Percentiles rank a stretch among this genome's conserved stretches.
Conservation (phyloP, 148 eudicot genomes). For the Suaeda aralocaspica region DNA sequence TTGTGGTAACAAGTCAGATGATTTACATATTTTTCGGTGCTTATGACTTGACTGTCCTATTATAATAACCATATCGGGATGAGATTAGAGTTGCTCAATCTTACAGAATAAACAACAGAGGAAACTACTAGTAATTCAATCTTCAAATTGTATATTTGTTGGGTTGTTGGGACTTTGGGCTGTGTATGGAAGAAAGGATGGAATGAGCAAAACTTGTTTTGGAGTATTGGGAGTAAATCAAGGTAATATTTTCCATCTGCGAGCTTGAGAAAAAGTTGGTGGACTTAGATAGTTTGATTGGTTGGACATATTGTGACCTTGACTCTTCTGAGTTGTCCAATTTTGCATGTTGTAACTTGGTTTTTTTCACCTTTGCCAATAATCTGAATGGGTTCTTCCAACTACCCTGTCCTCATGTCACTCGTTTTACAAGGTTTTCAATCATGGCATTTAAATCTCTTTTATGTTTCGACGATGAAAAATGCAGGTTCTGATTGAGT, state of each 20-base stretch:
- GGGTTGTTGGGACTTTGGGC: not conserved
- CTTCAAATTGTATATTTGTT: not conserved
- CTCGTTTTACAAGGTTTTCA: not conserved
- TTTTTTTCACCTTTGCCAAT: not conserved
- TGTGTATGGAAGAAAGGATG: not conserved
- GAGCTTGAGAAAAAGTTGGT: not conserved
- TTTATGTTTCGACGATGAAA: conserved; percentile 6
- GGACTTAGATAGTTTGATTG: not conserved
- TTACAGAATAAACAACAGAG: not conserved
- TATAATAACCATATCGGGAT: too few relatives aligned
- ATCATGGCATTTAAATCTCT: not conserved
- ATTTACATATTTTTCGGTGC: not conserved
- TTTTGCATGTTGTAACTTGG: not conserved
- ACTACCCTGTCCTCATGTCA: too few relatives aligned
- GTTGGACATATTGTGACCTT: conserved; percentile 1
- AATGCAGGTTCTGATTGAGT: conserved; percentile 49
- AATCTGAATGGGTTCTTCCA: not conserved
- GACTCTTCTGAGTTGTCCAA: not conserved
- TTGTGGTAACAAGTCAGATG: not conserved
- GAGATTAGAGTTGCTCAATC: not conserved
- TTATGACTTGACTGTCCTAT: not conserved
- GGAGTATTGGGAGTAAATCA: not conserved
- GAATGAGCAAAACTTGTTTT: not conserved
- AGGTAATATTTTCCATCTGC: not conserved
- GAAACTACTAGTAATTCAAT: too few relatives aligned